Base-by-base conservation (phyloP, 345 rosid species). In the Boechera stricta region DNA sequence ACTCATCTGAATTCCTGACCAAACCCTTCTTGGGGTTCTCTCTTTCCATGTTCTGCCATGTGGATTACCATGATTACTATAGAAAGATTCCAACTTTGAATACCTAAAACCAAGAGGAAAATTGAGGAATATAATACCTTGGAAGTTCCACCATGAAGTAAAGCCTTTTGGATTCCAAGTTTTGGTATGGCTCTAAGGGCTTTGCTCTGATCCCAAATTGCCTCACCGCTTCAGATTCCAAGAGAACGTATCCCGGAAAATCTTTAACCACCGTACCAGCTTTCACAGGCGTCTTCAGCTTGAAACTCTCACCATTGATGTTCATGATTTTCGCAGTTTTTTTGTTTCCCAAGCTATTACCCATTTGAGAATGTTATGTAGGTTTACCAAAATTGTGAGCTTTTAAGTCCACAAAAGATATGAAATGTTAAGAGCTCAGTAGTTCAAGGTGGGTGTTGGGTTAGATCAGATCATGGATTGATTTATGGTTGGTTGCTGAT, bases 141-240 rank as follows among this genome's bases (percentile, higher is more conserved):
- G 98, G 98, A 55, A 91, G 74, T 73, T 84, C 96, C 13, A 93
- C 93, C 65, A 96, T 71, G 84, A 96, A 96, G 47, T 96, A 96
- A 10, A 96, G 85, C 90, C 97, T 77, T 76, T 85, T 86, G 0
- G 96, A 80, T 53, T 85, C 87, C 87, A 96, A 71, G 31, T 78
- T 55, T 31, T 89, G 92, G n/a, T 87, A 72, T 12, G 77, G 77
- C 5, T 87, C 83, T 41, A 91, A 69, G 0, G 97, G 94, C 81
- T 89, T 93, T 4, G 98, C 94, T 66, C 94, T 84, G 16, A 68
- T 75, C 2, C 99, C 97, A 24, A 69, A 84, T 62, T 87, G 98
- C 83, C 87, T 91, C 3, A 93, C 93, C 0, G 89, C 75, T 75
- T 93, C 96, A 0, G 98, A 96, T 48, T 96, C 98, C 26, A 96